Evolutionary conservation across 768 basidiomycete genomes (phyloP), one percentile per base, ranked within the genome.

Genomic region (Leccinellum rugosiceps): DNA sequence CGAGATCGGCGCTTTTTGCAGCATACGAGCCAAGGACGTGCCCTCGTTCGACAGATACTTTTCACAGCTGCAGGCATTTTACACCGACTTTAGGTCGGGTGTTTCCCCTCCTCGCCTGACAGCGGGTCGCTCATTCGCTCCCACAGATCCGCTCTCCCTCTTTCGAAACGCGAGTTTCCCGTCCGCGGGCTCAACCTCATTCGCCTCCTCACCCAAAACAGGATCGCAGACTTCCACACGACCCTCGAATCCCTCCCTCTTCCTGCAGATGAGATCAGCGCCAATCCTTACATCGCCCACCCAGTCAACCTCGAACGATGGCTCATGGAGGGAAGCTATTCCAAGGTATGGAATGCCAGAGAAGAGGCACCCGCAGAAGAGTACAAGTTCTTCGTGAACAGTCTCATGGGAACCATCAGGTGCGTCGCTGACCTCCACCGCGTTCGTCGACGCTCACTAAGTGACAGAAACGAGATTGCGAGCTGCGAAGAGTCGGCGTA

Each of bases 321-420:
- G 92, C 81, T 98, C 46, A 99, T 99, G 96, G 96, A 98, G 72
- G 96, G 96, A 38, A 90, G 90, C 66, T 99, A 98, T 72, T 93
- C 92, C 74, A 96, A 96, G 72, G 96, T 98, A 11, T 99, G 95
- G 92, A 86, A 90, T 66, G 95, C 95, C 35, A 84, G 94, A 62
- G 91, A 91, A 62, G 87, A 94, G 65, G 92, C 94, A 2, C 94
- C 95, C 1, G 84, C 90, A 35, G 92, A 94, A 61, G 96, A 98
- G 70, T 97, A 97, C 78, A 92, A 89, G 63, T 91, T 91, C 77
- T 93, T 98, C 65, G 85, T 97, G 10, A 91, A 95, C 67, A 90
- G 90, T 64, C 77, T 97, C 66, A 92, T 97, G 88, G 88, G 88
- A 15, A 98, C 95, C 4, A 95, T 98, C 64, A 78, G 94, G 94